Evolutionary conservation across 768 basidiomycete species (phyloP), one percentile per base, ranked within the genome.

Genomic region (Mycena haematopus): DNA sequence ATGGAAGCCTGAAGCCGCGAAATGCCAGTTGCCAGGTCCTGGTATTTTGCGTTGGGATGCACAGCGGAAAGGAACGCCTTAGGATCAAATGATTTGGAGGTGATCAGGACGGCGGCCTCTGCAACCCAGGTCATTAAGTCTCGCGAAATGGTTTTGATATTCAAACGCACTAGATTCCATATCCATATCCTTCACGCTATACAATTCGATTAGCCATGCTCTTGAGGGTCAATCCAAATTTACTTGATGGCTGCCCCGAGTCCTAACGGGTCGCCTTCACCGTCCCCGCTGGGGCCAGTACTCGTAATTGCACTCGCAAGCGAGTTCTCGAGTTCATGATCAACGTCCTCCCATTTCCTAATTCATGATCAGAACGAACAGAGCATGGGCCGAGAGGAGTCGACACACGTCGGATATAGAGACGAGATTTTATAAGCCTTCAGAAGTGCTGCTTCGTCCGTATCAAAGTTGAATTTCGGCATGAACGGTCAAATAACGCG

Each of bases 11-110:
- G 85, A 8, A 98, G 81, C 63, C 89, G 86, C 0, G 83, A 73
- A 27, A 94, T 90, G 3, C 96, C 96, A 14, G 82, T 77, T 2
- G 89, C 86, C 19, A 99, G 83, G 72, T 97, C 95, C 75, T 95
- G 90, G 72, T 95, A 97, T 0, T 94, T 93, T 3, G 96, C 96
- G 68, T 96, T 91, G 4, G 97, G 97, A 71, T 99, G 95, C 6
- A 95, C 88, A 13, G 85, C 86, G 9, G 94, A 93, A 15, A 99
- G 82, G 75, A 97, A 99, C 1, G 86, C 85, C 73, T 96, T 98
- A 8, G 97, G 95, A 72, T 98, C 93, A 78, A 99, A 99, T 2
- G 93, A 87, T 73, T 99, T 99, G 35, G 95, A 96, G 4, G 88
- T 89, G 17, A 98, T 87, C 40, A 93, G 80, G 60, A 95, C 88